Evolutionary conservation across 106 monocot genomes (phyloP).

Genomic region (Dioscorea dumetorum): DNA sequence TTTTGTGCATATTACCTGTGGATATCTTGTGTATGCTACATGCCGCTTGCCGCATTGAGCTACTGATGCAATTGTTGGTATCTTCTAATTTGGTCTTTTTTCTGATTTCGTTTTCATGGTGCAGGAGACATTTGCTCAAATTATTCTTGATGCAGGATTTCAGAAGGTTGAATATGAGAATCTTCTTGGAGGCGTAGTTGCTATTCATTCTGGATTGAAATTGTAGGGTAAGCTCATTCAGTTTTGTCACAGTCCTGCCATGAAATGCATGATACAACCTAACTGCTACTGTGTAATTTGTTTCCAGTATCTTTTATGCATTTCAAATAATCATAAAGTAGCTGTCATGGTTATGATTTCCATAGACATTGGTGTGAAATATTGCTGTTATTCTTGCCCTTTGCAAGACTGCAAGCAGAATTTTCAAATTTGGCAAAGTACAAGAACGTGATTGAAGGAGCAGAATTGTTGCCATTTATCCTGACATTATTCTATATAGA

Average conservation of each 20-base stretch:
- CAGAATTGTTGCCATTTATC: too few relatives aligned
- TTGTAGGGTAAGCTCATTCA: slow-evolving; percentile 17
- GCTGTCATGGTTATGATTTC: too few relatives aligned
- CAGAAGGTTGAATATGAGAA: slow-evolving; percentile 90
- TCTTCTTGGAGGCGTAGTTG: slow-evolving; percentile 84
- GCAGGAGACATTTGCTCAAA: slow-evolving; percentile 80
- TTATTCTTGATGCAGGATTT: slow-evolving; percentile 84
- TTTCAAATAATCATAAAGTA: too few relatives aligned
- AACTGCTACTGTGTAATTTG: too few relatives aligned
- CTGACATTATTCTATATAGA: too few relatives aligned
- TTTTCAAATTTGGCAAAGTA: too few relatives aligned
- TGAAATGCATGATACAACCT: too few relatives aligned
- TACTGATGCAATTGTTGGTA: neutral
- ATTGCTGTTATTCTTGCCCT: too few relatives aligned
- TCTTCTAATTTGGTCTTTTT: neutral
- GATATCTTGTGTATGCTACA: neutral
- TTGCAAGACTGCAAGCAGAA: too few relatives aligned
- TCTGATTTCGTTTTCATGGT: slow-evolving; percentile 2
- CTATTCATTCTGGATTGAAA: slow-evolving; percentile 89
- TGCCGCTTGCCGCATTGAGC: neutral
- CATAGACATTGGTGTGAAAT: too few relatives aligned
- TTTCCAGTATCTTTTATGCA: too few relatives aligned
- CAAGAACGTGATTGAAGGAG: too few relatives aligned
- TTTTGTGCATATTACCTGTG: neutral
- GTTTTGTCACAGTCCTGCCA: neutral